Evolutionary conservation across 116 monocot genomes (phyloP), one percentile per base, ranked within the genome.

Genomic region (Dioscorea cayenensis): DNA sequence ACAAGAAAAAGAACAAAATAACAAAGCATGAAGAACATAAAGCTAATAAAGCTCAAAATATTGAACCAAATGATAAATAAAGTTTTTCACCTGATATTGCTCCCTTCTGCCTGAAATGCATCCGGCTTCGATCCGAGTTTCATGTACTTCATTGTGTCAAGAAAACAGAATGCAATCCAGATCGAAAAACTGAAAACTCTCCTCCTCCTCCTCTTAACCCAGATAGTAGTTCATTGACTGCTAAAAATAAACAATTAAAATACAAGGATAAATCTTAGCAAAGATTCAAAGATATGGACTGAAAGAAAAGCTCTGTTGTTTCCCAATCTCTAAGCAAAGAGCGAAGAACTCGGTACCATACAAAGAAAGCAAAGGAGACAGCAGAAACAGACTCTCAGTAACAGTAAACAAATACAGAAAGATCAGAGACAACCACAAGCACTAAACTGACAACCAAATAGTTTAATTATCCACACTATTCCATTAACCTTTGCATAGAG

Each of bases 81-180:
- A 55, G n/a, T 16, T 55, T n/a, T n/a, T 83, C 63, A 89, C 89
- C 78, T 83, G 28, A 83, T 67, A 68, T 80, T 72, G 32, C 83
- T 78, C 64, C 82, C 83, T 66, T 89, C 78, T 0, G 80, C 68
- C 77, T 89, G 89, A 76, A 89, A 89, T 1, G 80, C 69, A 74
- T 89, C 89, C 17, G 89, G 85, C 55, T 85, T 89, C 6, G 89
- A 83, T 73, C 89, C 89, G 75, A 89, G 83, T 75, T 89, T 89
- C 89, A 89, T 89, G 71, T 85, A 89, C 83, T 89, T 89, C 89
- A 89, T 89, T 43, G 62, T 80, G 62, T 29, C 18, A 14, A 14
- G 1, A 66, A 49, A 21, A 28, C 3, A 12, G 29, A 19, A 28
- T 69, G 1, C 21, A 16, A 28, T 50, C 59, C 73, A 64, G 59